These are phyloP conservation scores for Apophysomyces variabilis DNA, from an alignment of 371 early-diverging fungal genomes.

Conservation along the genomic window DNA sequence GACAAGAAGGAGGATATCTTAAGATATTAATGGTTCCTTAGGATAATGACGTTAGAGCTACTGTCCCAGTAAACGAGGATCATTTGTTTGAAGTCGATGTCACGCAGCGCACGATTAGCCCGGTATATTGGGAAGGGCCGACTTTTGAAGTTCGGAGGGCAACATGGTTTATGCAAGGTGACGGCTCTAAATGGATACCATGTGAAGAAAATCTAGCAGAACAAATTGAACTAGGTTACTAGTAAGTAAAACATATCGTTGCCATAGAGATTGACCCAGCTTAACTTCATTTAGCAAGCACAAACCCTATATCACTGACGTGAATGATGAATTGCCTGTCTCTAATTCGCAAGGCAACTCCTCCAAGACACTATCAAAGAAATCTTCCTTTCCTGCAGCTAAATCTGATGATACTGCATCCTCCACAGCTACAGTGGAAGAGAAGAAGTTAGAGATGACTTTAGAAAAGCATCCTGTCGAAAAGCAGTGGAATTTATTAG, in stretches of 20 bases:
- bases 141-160: conserved; percentile 81
- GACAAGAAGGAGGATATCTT: neutral
- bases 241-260: conserved; percentile 40
- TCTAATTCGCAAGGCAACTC: conserved; percentile 11
- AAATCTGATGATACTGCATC: conserved; percentile 20
- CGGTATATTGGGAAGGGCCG: conserved; percentile 87
- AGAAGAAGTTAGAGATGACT: conserved; percentile 38
- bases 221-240: conserved; percentile 85
- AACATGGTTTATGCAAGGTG: conserved; percentile 78
- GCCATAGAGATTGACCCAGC: neutral
- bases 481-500: conserved; percentile 73
- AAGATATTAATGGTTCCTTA: neutral
- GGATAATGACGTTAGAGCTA: conserved; percentile 33
- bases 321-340: neutral
- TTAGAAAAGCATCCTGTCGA: conserved; percentile 41
- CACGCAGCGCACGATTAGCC: conserved; percentile 66
- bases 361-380: conserved; percentile 26
- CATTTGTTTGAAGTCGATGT: conserved; percentile 82
- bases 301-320: conserved; percentile 12
- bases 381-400: conserved; percentile 17
- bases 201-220: conserved; percentile 81
- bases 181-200: conserved; percentile 71
- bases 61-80: conserved; percentile 72
- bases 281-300: conserved; percentile 9
- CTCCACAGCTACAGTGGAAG: conserved; percentile 34